Evolutionary conservation across 176 grass and related monocot genomes (phyloP).

Genomic region (Oryza brachyantha): DNA sequence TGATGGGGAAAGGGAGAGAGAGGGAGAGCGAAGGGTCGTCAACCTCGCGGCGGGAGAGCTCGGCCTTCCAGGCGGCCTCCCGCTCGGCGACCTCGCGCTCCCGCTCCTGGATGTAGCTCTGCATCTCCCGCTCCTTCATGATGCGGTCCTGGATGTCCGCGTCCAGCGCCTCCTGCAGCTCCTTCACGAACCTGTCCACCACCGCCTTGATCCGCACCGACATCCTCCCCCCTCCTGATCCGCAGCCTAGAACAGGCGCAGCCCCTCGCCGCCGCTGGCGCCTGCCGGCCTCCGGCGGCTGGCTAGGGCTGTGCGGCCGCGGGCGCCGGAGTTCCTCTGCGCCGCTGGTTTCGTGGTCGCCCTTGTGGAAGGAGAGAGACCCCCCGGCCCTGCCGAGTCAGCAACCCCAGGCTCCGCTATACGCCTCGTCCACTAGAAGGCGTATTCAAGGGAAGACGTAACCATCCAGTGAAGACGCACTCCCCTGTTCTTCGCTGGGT

Average conservation of each 20-base stretch:
- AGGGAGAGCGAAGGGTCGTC: background rate
- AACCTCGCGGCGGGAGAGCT: constrained; percentile 97
- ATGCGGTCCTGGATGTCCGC: constrained; percentile 96
- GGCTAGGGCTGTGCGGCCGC: constrained; percentile 34
- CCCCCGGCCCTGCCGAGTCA: background rate
- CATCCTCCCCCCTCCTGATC: constrained; percentile 40
- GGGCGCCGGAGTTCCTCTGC: constrained; percentile 25
- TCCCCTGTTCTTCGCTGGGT: background rate
- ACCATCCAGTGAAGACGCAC: background rate
- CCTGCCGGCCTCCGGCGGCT: background rate
- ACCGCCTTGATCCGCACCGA: constrained; percentile 96
- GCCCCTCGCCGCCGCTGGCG: constrained; percentile 1
- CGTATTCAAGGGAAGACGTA: fast-evolving
- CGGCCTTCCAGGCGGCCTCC: constrained; percentile 97
- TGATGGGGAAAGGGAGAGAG: background rate
- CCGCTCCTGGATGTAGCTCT: constrained; percentile 98
- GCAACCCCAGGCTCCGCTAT: background rate
- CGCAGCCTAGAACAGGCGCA: background rate
- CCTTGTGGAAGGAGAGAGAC: constrained; percentile 16
- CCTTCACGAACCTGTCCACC: constrained; percentile 94
- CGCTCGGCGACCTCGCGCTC: constrained; percentile 98
- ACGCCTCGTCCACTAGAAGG: background rate
- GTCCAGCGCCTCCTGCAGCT: constrained; percentile 93
- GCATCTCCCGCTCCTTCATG: constrained; percentile 99
- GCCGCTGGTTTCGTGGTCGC: constrained; percentile 2